These are phyloP conservation scores for Miscanthus lutarioriparius DNA, from an alignment of 176 grass and related monocot species.

Conservation along the genomic window DNA sequence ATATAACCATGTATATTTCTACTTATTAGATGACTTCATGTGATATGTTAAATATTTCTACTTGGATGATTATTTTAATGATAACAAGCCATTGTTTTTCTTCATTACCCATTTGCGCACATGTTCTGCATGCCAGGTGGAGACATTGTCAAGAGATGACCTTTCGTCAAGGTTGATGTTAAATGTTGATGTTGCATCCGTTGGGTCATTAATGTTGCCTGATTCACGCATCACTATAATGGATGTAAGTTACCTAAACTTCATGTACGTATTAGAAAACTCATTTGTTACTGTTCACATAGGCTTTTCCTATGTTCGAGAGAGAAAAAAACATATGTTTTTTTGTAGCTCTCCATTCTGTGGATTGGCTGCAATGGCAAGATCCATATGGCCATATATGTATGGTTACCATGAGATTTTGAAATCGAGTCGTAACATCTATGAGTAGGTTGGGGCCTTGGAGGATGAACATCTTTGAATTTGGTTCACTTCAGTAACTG, in stretches of 20 bases:
- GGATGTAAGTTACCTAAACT: conserved; percentile 78
- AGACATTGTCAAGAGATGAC: conserved; percentile 84
- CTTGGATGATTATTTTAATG: neutral
- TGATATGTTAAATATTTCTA: neutral
- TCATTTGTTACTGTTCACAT: neutral
- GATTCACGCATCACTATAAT: conserved; percentile 94
- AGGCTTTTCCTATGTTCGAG: neutral
- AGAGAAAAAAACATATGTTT: neutral
- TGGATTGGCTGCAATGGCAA: neutral
- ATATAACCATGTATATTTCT: neutral
- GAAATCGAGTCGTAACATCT: neutral
- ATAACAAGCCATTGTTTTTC: neutral
- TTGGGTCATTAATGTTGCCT: conserved; percentile 74
- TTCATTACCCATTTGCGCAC: conserved; percentile 12
- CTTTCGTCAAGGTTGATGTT: conserved; percentile 88
- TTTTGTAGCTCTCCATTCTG: neutral
- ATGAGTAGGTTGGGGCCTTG: neutral
- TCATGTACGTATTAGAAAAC: conserved; percentile 7
- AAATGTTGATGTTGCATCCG: conserved; percentile 93
- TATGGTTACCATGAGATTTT: conserved; percentile 8
- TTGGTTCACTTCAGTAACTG: neutral
- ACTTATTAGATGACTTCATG: conserved; percentile 13
- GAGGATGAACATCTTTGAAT: neutral
- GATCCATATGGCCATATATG: neutral
- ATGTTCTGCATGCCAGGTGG: conserved; percentile 59